Conservation (phyloP, 768 basidiomycete species). For the Pleurotus eryngii region DNA sequence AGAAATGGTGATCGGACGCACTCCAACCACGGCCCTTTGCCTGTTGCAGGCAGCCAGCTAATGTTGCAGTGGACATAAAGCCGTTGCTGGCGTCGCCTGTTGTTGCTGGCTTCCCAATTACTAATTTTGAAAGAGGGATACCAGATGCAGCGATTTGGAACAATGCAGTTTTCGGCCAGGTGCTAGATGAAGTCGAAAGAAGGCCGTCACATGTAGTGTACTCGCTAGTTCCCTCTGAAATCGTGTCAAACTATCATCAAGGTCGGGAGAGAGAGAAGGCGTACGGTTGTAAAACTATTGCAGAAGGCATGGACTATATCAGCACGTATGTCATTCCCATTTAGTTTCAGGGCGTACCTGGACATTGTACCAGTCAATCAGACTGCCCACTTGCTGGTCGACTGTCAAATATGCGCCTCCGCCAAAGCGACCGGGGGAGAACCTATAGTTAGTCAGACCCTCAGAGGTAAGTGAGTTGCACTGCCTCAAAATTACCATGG, state of each 20-base stretch:
- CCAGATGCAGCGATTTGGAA: slow-evolving; percentile 60
- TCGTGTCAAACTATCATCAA: background rate
- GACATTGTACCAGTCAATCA: slow-evolving; percentile 65
- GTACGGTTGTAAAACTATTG: slow-evolving; percentile 43
- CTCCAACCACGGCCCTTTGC: slow-evolving; percentile 68
- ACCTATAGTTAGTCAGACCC: slow-evolving; percentile 25
- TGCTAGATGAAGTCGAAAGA: slow-evolving; percentile 51
- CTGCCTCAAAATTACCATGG: slow-evolving; percentile 30
- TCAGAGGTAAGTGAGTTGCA: too few species aligned
- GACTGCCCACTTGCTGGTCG: slow-evolving; percentile 45
- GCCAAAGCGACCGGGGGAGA: slow-evolving; percentile 35
- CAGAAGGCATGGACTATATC: too few species aligned
- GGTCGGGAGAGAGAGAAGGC: slow-evolving; percentile 13
- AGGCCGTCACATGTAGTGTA: slow-evolving; percentile 64
- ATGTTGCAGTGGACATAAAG: slow-evolving; percentile 53
- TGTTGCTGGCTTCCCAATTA: slow-evolving; percentile 72
- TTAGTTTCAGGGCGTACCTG: slow-evolving; percentile 33
- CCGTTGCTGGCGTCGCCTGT: slow-evolving; percentile 53
- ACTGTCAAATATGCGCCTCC: slow-evolving; percentile 58
- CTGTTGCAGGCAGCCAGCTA: slow-evolving; percentile 57
- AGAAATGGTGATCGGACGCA: slow-evolving; percentile 27
- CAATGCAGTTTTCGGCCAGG: slow-evolving; percentile 60
- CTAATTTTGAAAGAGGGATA: slow-evolving; percentile 58
- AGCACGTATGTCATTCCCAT: too few species aligned
- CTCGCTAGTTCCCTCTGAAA: slow-evolving; percentile 54